Evolutionary conservation across 1,139 yeast species (phyloP).

Genomic region (Wickerhamomyces sp.): DNA sequence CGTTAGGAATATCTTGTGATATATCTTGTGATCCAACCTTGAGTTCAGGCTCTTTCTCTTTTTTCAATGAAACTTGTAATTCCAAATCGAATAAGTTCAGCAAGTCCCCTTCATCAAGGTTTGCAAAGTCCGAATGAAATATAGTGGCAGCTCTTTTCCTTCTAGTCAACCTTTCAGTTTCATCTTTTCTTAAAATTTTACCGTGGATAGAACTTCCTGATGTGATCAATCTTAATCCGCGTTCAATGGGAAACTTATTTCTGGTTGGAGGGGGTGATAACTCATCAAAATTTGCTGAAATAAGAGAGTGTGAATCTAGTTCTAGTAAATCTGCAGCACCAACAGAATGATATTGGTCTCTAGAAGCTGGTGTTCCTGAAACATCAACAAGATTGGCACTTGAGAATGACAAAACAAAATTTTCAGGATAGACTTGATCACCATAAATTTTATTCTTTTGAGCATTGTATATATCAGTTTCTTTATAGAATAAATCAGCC

Average conservation of each 20-base stretch:
- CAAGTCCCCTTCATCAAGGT: constrained; percentile 12
- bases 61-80: background rate
- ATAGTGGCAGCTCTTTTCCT: constrained; percentile 6
- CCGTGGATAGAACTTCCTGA: constrained; percentile 15
- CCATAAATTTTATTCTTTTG: background rate
- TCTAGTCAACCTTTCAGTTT: constrained; percentile 2
- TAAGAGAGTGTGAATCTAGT: background rate
- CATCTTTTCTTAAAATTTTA: background rate
- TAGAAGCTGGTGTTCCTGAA: background rate
- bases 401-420: constrained; percentile 1
- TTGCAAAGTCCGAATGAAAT: constrained; percentile 13
- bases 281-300: background rate
- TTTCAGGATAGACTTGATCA: constrained; percentile 8
- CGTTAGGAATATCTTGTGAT: too few species aligned
- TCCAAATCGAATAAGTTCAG: constrained; percentile 1
- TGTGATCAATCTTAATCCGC: constrained; percentile 15
- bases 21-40: too few species aligned
- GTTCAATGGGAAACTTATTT: constrained; percentile 6
- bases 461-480: background rate
- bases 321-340: background rate
- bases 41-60: background rate
- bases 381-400: background rate
- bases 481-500: background rate
- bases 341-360: background rate
- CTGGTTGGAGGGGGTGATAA: background rate